Evolutionary conservation across 2,329 filamentous ascomycete genomes (phyloP), one percentile per base, ranked within the genome.

Genomic region (Metarhizium humberi): DNA sequence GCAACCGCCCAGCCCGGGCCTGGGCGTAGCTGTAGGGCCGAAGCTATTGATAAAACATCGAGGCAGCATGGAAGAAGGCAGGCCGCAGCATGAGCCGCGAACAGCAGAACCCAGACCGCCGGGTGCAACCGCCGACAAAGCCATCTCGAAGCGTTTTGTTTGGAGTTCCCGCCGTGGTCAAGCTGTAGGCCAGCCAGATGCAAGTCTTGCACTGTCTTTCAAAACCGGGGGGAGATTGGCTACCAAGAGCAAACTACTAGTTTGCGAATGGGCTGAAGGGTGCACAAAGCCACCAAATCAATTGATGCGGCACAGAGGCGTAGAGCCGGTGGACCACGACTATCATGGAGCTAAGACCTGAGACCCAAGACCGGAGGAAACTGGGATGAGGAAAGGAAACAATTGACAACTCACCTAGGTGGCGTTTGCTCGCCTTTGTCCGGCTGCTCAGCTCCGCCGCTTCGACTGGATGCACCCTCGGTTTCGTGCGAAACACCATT

Each of bases 341-440:
- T 16, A 48, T 48, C 45, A 30, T 30, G 45, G 18, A 46, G 25
- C 20, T 25, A 48, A 48, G 45, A 48, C 45, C 45, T 18, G 20
- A 25, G 42, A 48, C 45, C 45, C 45, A 30, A 48, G 20, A 42
- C 36, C 6, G 32, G 30, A 46, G 11, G 16, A 25, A 42, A 25
- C 8, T 13, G 20, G 34, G 36, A 50, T 29, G 20, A 3, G 14
- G 30, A 54, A 43, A 50, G 30, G 20, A 50, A 55, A 53, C 18
- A 34, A 10, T 50, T 30, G 13, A 43, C 43, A 36, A 57, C 56
- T 57, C 50, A 57, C 56, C 8, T 43, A 30, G 53, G 36, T 43
- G 51, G 20, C 49, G 50, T 40, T n/a, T 51, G 51, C 29, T 53
- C 47, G 43, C 25, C 51, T 40, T 53, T 50, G 40, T 43, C 29